These are phyloP conservation scores for Phaffomyces antillensis DNA, from an alignment of 805 yeast genomes.

Conservation along the genomic window DNA sequence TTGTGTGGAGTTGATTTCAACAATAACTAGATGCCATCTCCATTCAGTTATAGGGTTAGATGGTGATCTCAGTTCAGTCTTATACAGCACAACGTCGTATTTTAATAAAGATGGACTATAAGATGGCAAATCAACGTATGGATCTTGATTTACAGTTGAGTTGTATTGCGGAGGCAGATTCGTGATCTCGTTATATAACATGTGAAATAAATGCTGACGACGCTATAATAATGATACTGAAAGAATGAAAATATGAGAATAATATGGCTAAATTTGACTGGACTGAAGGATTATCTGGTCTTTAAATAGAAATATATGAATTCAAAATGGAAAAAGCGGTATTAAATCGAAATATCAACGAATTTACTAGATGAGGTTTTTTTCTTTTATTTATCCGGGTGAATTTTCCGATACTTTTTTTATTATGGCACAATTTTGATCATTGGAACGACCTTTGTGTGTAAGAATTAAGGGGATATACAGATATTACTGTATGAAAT, in stretches of 20 bases:
- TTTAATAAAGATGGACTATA: conserved; percentile 4
- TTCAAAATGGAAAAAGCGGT: not conserved
- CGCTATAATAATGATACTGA: too few species aligned
- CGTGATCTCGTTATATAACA: too few species aligned
- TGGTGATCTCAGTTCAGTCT: conserved; percentile 9
- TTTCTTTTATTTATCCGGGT: not conserved
- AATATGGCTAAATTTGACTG: too few species aligned
- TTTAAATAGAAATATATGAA: not conserved
- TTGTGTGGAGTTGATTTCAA: conserved; percentile 12
- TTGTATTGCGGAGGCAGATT: too few species aligned
- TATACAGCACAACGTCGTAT: conserved; percentile 4
- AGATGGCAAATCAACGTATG: not conserved
- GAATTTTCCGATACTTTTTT: not conserved
- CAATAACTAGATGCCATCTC: conserved; percentile 7
- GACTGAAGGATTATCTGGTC: too few species aligned
- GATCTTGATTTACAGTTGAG: not conserved
- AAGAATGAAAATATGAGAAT: too few species aligned
- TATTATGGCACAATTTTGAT: too few species aligned
- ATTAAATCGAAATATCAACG: not conserved
- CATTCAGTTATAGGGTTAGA: conserved; percentile 7
- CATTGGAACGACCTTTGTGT: too few species aligned
- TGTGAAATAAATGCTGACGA: too few species aligned
- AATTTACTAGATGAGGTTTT: too few species aligned
- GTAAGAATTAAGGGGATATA: too few species aligned
- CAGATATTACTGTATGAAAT: too few species aligned